Base-by-base conservation (phyloP, 2,329 filamentous ascomycete genomes). In the Fusarium tupiense region DNA sequence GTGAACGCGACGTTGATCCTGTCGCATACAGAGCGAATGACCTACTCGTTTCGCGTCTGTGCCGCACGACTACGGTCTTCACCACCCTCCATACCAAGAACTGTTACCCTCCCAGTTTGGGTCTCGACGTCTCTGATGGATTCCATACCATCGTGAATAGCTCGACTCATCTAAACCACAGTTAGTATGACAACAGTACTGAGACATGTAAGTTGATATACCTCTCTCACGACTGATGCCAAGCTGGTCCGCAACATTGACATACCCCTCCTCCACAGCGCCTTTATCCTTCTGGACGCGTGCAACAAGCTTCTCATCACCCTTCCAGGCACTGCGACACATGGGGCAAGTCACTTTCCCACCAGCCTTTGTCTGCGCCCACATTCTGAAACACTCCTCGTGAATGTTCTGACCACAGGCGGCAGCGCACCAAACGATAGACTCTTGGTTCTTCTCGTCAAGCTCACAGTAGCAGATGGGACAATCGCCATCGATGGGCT, bases 211-310 rank as follows among this genome's bases (percentile, higher is more conserved):
- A 38, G 24, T 4, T 37, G 14, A 77, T 82, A 40, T 80, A 88
- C 88, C 89, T 83, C 90, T 82, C n/a, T 79, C 67, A 0, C 80
- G 80, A 68, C 86, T 88, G 70, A 92, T 84, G 5, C 90, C 90
- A n/a, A 92, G 82, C 77, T 91, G 87, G 26, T 85, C 81, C 3
- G 88, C 90, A 7, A 92, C 86, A 77, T 92, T 92, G 53, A 91
- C 82, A 74, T 92, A 92, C 0, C 90, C 90, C 41, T 91, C 89
- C 1, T 77, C 89, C 2, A 83, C 84, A 1, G 82, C 69, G 10
- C 77, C 77, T 7, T 85, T 83, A 2, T 80, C 81, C 70, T 84
- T 86, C 54, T 82, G 82, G 31, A 89, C 84, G 40, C 82, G 84
- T 41, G 83, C 83, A 13, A 87, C 80, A 69, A 83, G 77, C 7